These are phyloP conservation scores for Clitopilus passeckerianus DNA, from an alignment of 768 basidiomycete species.

Conservation along the genomic window DNA sequence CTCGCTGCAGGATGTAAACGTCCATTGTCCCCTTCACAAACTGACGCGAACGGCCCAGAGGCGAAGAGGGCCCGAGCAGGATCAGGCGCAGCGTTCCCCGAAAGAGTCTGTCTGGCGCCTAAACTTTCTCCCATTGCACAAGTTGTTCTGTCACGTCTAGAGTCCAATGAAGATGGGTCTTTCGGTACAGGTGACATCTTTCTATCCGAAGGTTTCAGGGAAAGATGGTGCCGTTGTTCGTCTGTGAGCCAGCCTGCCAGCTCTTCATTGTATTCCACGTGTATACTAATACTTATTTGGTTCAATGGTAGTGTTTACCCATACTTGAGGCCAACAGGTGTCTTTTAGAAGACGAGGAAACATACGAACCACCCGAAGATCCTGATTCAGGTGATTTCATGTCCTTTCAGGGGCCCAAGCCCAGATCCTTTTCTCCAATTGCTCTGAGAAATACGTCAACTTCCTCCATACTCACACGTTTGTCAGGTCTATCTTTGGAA, in stretches of 20 bases:
- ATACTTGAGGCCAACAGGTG: constrained; percentile 50
- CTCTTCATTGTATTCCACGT: constrained; percentile 1
- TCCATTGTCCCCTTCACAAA: constrained; percentile 33
- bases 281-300: constrained; percentile 3
- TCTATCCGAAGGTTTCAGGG: constrained; percentile 65
- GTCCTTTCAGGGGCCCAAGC: constrained; percentile 1
- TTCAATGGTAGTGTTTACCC: constrained; percentile 49
- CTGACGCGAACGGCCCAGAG: constrained; percentile 23
- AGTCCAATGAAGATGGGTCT: constrained; percentile 15
- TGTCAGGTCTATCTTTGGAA: constrained; percentile 69
- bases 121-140: constrained; percentile 39
- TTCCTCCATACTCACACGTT: constrained; percentile 4
- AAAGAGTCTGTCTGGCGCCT: constrained; percentile 51
- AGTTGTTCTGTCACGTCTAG: constrained; percentile 31
- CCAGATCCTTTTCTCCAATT: constrained; percentile 8
- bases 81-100: constrained; percentile 13
- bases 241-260: constrained; percentile 33
- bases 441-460: constrained; percentile 5
- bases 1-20: constrained; percentile 41
- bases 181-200: constrained; percentile 72
- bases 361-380: constrained; percentile 82
- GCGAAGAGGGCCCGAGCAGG: constrained; percentile 30
- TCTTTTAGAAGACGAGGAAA: constrained; percentile 75
- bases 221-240: constrained; percentile 75
- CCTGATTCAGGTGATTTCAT: constrained; percentile 64